Percentiles rank a stretch among this genome's conserved stretches.
Evolutionary conservation across 177 flowering plant species (phyloP).

Genomic region (Tripterygium wilfordii): DNA sequence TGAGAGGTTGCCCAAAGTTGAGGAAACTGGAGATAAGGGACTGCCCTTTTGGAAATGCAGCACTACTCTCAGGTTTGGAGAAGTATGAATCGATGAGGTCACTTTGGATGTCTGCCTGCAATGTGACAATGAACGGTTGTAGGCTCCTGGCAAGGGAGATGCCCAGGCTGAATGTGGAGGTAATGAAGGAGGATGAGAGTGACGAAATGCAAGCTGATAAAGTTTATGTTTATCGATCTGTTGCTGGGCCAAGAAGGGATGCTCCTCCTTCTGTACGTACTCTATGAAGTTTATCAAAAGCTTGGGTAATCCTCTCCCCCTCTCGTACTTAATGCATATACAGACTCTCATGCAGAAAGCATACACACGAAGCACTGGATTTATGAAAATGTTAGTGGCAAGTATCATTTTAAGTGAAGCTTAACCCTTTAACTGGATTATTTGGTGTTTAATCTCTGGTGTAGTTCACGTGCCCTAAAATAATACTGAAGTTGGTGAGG

Average conservation of each 20-base stretch:
- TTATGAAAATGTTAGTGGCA: too few relatives aligned
- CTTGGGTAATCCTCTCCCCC: slow-evolving; percentile 21
- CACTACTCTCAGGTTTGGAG: slow-evolving; percentile 52
- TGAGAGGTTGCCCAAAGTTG: slow-evolving; percentile 55
- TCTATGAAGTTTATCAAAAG: slow-evolving; percentile 24
- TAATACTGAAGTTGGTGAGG: too few relatives aligned
- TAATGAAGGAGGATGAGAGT: slow-evolving; percentile 53
- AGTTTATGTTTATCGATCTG: slow-evolving; percentile 59
- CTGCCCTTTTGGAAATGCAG: slow-evolving; percentile 61
- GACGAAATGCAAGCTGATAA: slow-evolving; percentile 43
- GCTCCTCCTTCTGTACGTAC: slow-evolving; percentile 62
- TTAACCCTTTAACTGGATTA: too few relatives aligned
- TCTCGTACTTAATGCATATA: slow-evolving; percentile 9
- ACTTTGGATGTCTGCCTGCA: slow-evolving; percentile 75
- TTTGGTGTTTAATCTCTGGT: too few relatives aligned
- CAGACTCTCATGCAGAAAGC: neutral
- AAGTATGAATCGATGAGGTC: slow-evolving; percentile 67
- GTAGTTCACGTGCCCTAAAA: too few relatives aligned
- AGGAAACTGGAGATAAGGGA: slow-evolving; percentile 71
- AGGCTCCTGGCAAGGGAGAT: slow-evolving; percentile 36
- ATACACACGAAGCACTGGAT: too few relatives aligned
- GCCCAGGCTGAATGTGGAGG: slow-evolving; percentile 69
- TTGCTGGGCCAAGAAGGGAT: slow-evolving; percentile 63
- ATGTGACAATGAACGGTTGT: slow-evolving; percentile 53
- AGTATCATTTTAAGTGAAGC: too few relatives aligned